Conservation (phyloP, 2,329 filamentous ascomycete species). For the Thermochaetoides dissita region DNA sequence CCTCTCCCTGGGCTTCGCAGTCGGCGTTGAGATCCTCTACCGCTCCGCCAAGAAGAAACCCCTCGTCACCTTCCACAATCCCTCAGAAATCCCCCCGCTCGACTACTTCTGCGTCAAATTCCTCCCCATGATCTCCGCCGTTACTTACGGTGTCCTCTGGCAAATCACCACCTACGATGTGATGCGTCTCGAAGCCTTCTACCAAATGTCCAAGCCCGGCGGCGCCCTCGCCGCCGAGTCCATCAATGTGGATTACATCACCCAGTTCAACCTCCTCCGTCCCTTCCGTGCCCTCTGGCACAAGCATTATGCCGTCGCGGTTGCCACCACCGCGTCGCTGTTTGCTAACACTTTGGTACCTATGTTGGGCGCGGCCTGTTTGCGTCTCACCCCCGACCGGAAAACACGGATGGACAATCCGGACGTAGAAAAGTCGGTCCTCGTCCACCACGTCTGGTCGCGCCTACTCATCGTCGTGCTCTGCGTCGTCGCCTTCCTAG, state of each 20-base stretch:
- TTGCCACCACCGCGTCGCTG: constrained; percentile 50
- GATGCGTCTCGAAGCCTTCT: constrained; percentile 51
- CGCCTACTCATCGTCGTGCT: constrained; percentile 45
- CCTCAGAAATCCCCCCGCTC: constrained; percentile 34
- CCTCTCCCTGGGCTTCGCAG: constrained; percentile 38
- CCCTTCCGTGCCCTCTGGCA: constrained; percentile 48
- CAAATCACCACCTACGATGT: constrained; percentile 54
- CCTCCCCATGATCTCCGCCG: constrained; percentile 45
- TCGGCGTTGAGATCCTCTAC: constrained; percentile 40
- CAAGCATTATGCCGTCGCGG: constrained; percentile 53
- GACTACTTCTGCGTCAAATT: constrained; percentile 52
- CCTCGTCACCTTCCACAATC: constrained; percentile 34
- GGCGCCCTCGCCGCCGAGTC: constrained; percentile 51
- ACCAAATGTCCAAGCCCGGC: constrained; percentile 46
- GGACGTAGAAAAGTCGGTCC: constrained; percentile 35
- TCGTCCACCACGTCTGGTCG: constrained; percentile 44
- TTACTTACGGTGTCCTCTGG: constrained; percentile 51
- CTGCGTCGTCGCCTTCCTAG: constrained; percentile 42
- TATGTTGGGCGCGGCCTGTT: constrained; percentile 49
- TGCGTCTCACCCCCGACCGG: constrained; percentile 42
- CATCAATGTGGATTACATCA: constrained; percentile 62
- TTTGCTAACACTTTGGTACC: constrained; percentile 56
- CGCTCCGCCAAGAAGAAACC: constrained; percentile 31
- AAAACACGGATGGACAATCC: constrained; percentile 28
- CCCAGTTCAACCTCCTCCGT: constrained; percentile 50